Conservation (phyloP, 2,329 filamentous ascomycete species). For the Tympanopsis confertula region DNA sequence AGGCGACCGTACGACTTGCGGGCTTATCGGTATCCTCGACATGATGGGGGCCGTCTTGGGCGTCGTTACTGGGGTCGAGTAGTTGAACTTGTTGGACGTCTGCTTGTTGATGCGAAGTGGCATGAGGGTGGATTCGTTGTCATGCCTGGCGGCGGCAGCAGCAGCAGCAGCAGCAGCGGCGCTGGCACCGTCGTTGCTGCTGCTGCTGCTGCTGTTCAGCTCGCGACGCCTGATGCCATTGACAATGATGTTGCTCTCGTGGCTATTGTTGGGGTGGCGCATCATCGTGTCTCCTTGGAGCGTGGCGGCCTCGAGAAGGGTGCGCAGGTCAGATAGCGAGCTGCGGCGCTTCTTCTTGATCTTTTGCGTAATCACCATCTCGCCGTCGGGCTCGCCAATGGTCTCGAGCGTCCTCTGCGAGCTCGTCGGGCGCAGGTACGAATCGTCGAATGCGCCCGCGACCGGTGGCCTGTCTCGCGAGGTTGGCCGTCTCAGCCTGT, state of each 20-base stretch:
- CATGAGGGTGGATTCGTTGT: not conserved
- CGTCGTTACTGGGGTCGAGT: constrained; percentile 32
- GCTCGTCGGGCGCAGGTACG: constrained; percentile 37
- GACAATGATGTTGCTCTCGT: too few species aligned
- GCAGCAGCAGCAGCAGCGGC: constrained; percentile 32
- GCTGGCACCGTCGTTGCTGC: constrained; percentile 10
- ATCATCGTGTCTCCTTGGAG: constrained; percentile 28
- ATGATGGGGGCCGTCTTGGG: constrained; percentile 26
- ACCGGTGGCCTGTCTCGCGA: constrained; percentile 51
- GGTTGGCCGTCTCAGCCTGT: constrained; percentile 35
- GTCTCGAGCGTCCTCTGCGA: constrained; percentile 42
- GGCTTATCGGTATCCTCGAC: constrained; percentile 41
- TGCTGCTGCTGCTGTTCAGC: too few species aligned
- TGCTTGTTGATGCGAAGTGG: constrained; percentile 32
- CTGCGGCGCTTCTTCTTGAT: constrained; percentile 74
- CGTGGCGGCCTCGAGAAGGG: constrained; percentile 50
- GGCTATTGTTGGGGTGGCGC: constrained; percentile 10
- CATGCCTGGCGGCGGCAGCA: not conserved
- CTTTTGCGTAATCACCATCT: constrained; percentile 23
- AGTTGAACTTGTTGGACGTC: constrained; percentile 45
- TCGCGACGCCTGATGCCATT: too few species aligned
- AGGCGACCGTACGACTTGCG: constrained; percentile 24
- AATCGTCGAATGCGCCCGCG: constrained; percentile 50
- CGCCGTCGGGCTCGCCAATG: constrained; percentile 40
- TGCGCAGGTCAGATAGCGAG: constrained; percentile 76